phyloP scores from a whole-genome alignment of 1,284 basidiomycete genomes.

The Exobasidium cylindrosporum region DNA sequence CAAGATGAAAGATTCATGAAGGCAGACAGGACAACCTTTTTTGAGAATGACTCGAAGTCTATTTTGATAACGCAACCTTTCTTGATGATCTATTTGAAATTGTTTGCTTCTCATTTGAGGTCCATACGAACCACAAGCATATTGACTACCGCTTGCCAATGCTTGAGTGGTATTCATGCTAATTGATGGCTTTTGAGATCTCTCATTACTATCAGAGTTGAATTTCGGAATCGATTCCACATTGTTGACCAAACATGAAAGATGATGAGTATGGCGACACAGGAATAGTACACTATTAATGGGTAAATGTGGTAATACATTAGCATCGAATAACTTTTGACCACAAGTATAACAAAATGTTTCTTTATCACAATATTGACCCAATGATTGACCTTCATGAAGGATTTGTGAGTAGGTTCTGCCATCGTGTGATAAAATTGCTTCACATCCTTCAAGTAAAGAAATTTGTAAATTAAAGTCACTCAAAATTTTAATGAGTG shows the following conservation, averaged over 20 bases:
- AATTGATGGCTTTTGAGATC: not conserved
- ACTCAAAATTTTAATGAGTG: conserved; percentile 92
- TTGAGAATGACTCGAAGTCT: conserved; percentile 8
- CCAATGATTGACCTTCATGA: conserved; percentile 27
- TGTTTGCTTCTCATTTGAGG: not conserved
- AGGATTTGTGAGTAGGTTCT: conserved; percentile 32
- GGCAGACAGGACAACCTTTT: conserved; percentile 12
- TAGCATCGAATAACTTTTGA: conserved; percentile 23
- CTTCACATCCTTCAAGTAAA: conserved; percentile 43
- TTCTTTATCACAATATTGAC: conserved; percentile 30
- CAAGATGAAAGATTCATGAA: not conserved
- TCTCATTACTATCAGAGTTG: conserved; percentile 3
- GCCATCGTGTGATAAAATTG: conserved; percentile 40
- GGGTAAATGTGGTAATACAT: conserved; percentile 13
- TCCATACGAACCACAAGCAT: not conserved
- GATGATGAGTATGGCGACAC: conserved; percentile 45
- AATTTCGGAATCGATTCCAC: conserved; percentile 10
- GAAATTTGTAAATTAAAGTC: conserved; percentile 76
- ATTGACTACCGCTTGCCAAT: conserved; percentile 1
- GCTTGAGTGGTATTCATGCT: conserved; percentile 10
- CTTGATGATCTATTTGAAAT: conserved; percentile 1
- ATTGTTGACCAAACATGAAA: conserved; percentile 26
- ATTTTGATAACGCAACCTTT: conserved; percentile 8
- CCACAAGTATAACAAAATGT: conserved; percentile 32
- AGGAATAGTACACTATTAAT: conserved; percentile 37